Evolutionary conservation across 768 basidiomycete genomes (phyloP), one percentile per base, ranked within the genome.

Genomic region (Hygrocybe punicea): DNA sequence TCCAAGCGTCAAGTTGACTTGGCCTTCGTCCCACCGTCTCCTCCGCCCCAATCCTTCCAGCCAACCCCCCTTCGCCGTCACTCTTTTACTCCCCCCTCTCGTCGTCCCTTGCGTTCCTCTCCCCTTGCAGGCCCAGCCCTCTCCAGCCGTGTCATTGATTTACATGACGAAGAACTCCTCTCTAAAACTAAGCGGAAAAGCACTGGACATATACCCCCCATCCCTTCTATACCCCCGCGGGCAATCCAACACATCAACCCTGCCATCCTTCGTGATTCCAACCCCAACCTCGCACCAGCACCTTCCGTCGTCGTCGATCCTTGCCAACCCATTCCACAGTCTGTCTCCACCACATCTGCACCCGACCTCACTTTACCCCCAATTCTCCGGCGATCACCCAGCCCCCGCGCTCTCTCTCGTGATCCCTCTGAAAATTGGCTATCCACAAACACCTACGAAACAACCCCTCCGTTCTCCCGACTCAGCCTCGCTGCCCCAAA

Each of bases 101-200:
- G 19, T 3, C 52, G 68, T 21, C 77, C 76, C 0, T 47, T 75
- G 19, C 71, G 73, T 11, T 78, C 78, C 2, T 79, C 78, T 17
- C 78, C 77, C 13, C 67, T 79, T 14, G 72, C 77, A 9, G 73
- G 76, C 5, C 75, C 76, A 23, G 71, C 69, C 2, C 52, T 76
- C 2, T 68, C 65, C n/a, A 57, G 61, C 34, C 21, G 19, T 6
- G 53, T 53, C 33, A 24, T 53, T 11, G 58, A 52, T 16, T 29
- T 42, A 24, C 56, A 40, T 16, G 23, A 40, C 52, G 40, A 53
- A 9, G 23, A 50, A 6, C 16, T 11, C 16, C 5, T 56, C 52
- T 34, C 40, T 19, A 55, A 56, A 29, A 58, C 48, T 8, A 34
- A 37, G 33, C 37, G 50, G 11, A 54, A 8, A 29, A 29, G 29